Percentiles rank a stretch among this genome's conserved stretches.
These are phyloP conservation scores for Penicillium crystallinum DNA, from an alignment of 495 filamentous ascomycete species.

Conservation along the genomic window DNA sequence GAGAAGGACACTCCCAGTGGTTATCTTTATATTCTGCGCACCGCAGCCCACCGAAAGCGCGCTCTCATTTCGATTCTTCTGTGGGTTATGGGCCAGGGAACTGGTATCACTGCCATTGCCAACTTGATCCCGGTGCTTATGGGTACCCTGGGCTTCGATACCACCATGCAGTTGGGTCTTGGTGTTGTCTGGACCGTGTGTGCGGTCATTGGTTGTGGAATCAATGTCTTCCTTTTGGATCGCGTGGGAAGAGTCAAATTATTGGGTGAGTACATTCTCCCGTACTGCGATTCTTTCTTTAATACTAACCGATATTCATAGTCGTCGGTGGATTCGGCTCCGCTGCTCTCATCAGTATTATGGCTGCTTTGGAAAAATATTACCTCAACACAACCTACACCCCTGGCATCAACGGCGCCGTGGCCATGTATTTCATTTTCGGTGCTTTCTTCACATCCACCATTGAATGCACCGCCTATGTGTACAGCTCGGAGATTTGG, in stretches of 20 bases:
- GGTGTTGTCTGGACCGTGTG: neutral
- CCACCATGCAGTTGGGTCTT: neutral
- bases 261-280: neutral
- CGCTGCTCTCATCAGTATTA: neutral
- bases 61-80: neutral
- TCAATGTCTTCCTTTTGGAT: neutral
- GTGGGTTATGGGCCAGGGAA: neutral
- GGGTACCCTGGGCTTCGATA: neutral
- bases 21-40: neutral
- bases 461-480: neutral
- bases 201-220: neutral
- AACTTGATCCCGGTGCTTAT: neutral
- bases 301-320: neutral
- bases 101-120: neutral
- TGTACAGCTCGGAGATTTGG: neutral
- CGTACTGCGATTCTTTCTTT: neutral
- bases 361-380: neutral
- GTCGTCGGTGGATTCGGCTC: neutral
- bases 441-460: neutral
- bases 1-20: neutral
- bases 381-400: neutral
- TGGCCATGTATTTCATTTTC: neutral
- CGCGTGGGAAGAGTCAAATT: neutral
- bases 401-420: neutral
- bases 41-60: neutral